Conservation (phyloP, 2,329 filamentous ascomycete species). For the Verticillium dahliae region DNA sequence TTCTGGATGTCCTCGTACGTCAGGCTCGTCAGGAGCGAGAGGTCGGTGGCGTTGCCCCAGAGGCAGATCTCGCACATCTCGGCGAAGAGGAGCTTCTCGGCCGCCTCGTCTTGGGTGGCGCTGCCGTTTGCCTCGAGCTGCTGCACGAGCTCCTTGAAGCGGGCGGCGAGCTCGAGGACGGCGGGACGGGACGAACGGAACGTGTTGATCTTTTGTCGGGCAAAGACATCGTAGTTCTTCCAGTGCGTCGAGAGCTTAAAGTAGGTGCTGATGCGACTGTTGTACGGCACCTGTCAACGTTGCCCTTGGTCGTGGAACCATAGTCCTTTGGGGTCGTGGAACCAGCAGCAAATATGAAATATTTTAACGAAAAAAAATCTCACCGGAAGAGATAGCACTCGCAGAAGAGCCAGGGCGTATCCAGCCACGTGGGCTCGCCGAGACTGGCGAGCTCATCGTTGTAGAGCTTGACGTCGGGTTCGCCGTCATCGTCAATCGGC, state of each 20-base stretch:
- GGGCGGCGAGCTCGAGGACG: slow-evolving; percentile 72
- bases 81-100: slow-evolving; percentile 72
- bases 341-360: neutral
- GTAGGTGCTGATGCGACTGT: slow-evolving; percentile 66
- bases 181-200: slow-evolving; percentile 88
- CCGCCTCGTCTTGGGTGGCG: slow-evolving; percentile 51
- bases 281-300: slow-evolving; percentile 3
- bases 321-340: too few relatives aligned
- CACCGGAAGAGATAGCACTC: slow-evolving; percentile 5
- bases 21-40: slow-evolving; percentile 82
- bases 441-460: slow-evolving; percentile 77
- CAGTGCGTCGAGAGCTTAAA: slow-evolving; percentile 76
- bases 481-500: slow-evolving; percentile 70
- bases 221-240: slow-evolving; percentile 86
- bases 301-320: neutral
- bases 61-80: slow-evolving; percentile 97
- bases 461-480: slow-evolving; percentile 69
- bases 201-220: slow-evolving; percentile 81
- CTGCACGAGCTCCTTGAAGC: slow-evolving; percentile 67
- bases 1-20: slow-evolving; percentile 97
- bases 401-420: slow-evolving; percentile 61
- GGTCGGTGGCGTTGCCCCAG: slow-evolving; percentile 94
- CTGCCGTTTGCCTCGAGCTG: slow-evolving; percentile 53
- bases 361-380: neutral
- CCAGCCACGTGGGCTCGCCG: slow-evolving; percentile 72